Percentiles rank a stretch among this genome's conserved stretches.
Evolutionary conservation across 768 basidiomycete genomes (phyloP).

Genomic region (Pleurotus cornucopiae): DNA sequence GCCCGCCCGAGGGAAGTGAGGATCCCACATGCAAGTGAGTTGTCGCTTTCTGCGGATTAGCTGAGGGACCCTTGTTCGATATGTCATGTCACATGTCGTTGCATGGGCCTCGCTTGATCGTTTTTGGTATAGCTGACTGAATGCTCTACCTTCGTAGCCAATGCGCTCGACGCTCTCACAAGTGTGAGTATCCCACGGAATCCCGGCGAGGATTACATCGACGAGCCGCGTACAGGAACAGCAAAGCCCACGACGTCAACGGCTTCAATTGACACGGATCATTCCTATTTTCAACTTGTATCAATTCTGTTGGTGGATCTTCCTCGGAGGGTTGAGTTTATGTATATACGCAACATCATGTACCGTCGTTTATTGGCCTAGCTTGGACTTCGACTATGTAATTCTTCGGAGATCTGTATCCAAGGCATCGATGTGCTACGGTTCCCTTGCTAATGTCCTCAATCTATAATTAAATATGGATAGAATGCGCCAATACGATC

Average conservation of each 20-base stretch:
- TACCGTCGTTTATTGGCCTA: too few relatives aligned
- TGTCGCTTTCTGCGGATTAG: neutral
- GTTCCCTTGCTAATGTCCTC: too few relatives aligned
- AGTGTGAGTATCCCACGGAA: conserved; percentile 47
- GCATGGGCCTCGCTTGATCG: neutral
- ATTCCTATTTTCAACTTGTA: too few relatives aligned
- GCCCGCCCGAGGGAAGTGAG: conserved; percentile 29
- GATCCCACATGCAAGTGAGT: conserved; percentile 50
- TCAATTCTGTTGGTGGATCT: too few relatives aligned
- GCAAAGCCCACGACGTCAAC: conserved; percentile 5
- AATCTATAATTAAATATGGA: too few relatives aligned
- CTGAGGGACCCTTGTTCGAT: too few relatives aligned
- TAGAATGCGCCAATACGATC: too few relatives aligned
- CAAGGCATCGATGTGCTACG: too few relatives aligned
- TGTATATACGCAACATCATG: too few relatives aligned
- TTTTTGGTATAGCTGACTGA: neutral
- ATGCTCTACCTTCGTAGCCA: conserved; percentile 19
- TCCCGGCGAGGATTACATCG: conserved; percentile 20
- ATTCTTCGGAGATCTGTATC: too few relatives aligned
- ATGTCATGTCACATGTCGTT: neutral
- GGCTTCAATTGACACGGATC: neutral
- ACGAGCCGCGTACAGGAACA: conserved; percentile 4
- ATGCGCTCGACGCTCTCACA: conserved; percentile 44
- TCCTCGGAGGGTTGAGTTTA: too few relatives aligned
- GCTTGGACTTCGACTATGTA: too few relatives aligned